Base-by-base conservation (phyloP, 768 basidiomycete species). In the Leccinellum albellum region DNA sequence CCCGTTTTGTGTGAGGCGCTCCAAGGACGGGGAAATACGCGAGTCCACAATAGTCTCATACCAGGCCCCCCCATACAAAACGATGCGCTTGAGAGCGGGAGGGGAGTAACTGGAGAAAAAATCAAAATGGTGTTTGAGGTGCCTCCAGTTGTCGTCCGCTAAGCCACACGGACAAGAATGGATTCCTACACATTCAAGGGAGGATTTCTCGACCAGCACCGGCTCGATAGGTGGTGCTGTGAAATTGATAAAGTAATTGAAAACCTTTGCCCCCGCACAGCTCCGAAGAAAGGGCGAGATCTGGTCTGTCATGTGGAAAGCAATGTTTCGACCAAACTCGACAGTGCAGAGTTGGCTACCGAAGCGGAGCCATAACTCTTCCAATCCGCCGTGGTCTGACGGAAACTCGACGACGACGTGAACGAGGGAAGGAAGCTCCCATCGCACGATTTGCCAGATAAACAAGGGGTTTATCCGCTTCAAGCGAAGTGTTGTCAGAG, bases 231-330 rank as follows among this genome's bases (percentile, higher is more conserved):
- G 74, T 44, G 60, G 63, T 31, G 58, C 37, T 0, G 82, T 79
- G 70, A 83, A 84, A 66, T 82, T 78, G 40, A 81, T 42, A 66
- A 77, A 79, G 63, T 82, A 87, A 66, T 85, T 82, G 59, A 89
- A 68, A 55, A 78, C 73, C 56, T 73, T 73, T 31, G 86, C 74
- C 26, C 58, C 71, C 0, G 77, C 70, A 60, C 84, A 84, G 10
- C 69, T 64, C 26, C 68, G 71, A 45, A 89, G 70, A 63, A 84
- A 78, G 7, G 66, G 52, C 6, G 76, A 64, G 50, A 87, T 69
- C 55, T 76, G 68, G 62, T 87, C 84, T 35, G 56, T 52, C 54
- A 81, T 66, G 45, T 78, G 71, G 67, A 87, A 88, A 40, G 76
- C 79, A 29, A 84, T 61, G 65, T 82, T 79, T 59, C 71, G 77